Evolutionary conservation across 164 flowering plant species (phyloP), one percentile per base, ranked within the genome.

Genomic region (Berberis thunbergii): DNA sequence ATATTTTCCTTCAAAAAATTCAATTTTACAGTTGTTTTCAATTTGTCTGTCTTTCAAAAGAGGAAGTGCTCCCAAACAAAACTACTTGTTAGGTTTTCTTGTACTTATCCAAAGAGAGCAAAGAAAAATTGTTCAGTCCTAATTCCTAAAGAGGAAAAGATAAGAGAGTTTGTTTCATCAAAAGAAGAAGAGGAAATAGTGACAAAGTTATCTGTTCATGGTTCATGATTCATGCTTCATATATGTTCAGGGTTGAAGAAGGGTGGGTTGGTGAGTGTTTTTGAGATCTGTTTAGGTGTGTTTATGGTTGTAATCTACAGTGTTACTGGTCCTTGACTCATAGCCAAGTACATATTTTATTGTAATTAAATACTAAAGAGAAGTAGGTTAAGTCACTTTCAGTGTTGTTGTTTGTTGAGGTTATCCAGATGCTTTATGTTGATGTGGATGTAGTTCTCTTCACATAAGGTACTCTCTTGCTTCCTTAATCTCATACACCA

Each of bases 371-470:
- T n/a, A 63, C 64, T 73, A 54, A 42, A 61, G 4, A 49, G 7
- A 50, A 58, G 26, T 7, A 63, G 64, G n/a, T n/a, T 64, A 54
- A 61, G 77, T 71, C 72, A 71, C 71, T 81, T 68, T 75, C 73
- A 54, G 48, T 67, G 61, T 39, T 59, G 46, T n/a, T 41, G 67
- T 59, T n/a, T 49, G 26, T 49, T 8, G 46, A 7, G 42, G 13
- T 48, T 52, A 42, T 52, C 60, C 82, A 77, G 81, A 80, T 77
- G 79, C 52, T 81, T 77, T 81, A 65, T 83, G 83, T 82, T 79
- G 82, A 64, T 63, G 44, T 6, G 10, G 41, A 11, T 4, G 2
- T 59, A 5, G 43, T 42, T 59, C 44, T 59, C 10, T 4, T 10
- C 38, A 43, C 48, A 12, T 26, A 45, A 45, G 49, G 68, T 61